Percentiles rank a stretch among this genome's conserved stretches.
Evolutionary conservation across 2,329 filamentous ascomycete species (phyloP).

Genomic region (Sphaerulina vaccinii): DNA sequence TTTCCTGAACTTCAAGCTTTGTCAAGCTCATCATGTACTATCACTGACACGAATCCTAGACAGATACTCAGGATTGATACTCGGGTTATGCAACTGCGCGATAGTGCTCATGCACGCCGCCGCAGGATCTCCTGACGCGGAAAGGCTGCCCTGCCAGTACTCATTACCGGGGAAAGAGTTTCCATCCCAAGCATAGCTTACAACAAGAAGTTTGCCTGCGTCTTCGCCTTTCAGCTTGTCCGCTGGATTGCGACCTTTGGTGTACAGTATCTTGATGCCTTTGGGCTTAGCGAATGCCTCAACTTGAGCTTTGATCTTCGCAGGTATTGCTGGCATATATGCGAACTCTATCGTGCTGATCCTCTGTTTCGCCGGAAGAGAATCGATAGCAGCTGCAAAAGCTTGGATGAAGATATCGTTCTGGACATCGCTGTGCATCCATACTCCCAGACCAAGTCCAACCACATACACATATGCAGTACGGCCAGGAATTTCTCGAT

Average conservation of each 20-base stretch:
- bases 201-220: slow-evolving; percentile 28
- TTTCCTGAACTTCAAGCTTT: neutral
- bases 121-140: slow-evolving; percentile 35
- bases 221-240: slow-evolving; percentile 26
- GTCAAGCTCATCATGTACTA: neutral
- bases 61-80: slow-evolving; percentile 30
- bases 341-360: slow-evolving; percentile 36
- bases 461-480: slow-evolving; percentile 35
- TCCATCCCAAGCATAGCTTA: slow-evolving; percentile 39
- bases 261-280: slow-evolving; percentile 32
- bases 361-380: slow-evolving; percentile 18
- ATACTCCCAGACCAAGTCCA: slow-evolving; percentile 38
- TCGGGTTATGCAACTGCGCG: slow-evolving; percentile 36
- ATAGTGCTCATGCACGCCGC: slow-evolving; percentile 39
- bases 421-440: slow-evolving; percentile 29
- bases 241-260: slow-evolving; percentile 30
- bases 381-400: slow-evolving; percentile 26
- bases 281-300: slow-evolving; percentile 12
- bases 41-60: neutral
- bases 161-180: slow-evolving; percentile 39
- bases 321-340: slow-evolving; percentile 24
- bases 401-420: slow-evolving; percentile 28
- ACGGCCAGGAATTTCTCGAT: slow-evolving; percentile 3
- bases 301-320: slow-evolving; percentile 7
- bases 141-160: slow-evolving; percentile 34